phyloP scores from a whole-genome alignment of 2,329 filamentous ascomycete species.

The Hirsutella rhossiliensis region DNA sequence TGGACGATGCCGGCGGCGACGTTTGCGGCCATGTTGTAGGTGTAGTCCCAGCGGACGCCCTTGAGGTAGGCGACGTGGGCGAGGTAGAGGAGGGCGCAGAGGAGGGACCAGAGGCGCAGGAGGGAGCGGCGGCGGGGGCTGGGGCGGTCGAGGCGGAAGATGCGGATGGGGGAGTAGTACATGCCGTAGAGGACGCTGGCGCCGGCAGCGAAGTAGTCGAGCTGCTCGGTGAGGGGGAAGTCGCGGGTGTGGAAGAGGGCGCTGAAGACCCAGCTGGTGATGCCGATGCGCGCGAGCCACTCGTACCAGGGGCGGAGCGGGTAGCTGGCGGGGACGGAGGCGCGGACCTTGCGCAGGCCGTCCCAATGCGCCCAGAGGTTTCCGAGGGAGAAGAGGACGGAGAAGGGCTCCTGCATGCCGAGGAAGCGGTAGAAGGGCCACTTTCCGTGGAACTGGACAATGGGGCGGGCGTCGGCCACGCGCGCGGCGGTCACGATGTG shows the following conservation, averaged over 20 bases:
- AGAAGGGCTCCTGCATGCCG: slow-evolving; percentile 91
- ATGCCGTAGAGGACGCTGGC: slow-evolving; percentile 83
- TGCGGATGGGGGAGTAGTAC: slow-evolving; percentile 70
- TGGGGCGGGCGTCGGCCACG: slow-evolving; percentile 48
- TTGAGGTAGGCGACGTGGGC: slow-evolving; percentile 75
- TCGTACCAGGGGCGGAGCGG: slow-evolving; percentile 71
- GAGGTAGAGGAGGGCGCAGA: slow-evolving; percentile 61
- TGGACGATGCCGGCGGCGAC: slow-evolving; percentile 69
- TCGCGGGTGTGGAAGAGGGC: slow-evolving; percentile 89
- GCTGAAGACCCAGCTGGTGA: slow-evolving; percentile 77
- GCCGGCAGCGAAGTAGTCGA: slow-evolving; percentile 93
- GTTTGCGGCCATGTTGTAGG: slow-evolving; percentile 96
- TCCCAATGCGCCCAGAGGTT: slow-evolving; percentile 79
- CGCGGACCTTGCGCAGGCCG: slow-evolving; percentile 60
- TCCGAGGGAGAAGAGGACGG: slow-evolving; percentile 82
- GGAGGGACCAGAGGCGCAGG: slow-evolving; percentile 60
- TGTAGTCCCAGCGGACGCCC: slow-evolving; percentile 84
- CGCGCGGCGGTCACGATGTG: slow-evolving; percentile 74
- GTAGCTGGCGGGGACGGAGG: slow-evolving; percentile 60
- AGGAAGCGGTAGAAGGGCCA: slow-evolving; percentile 90
- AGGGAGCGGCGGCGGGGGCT: slow-evolving; percentile 31
- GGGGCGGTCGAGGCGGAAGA: slow-evolving; percentile 66
- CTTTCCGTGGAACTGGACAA: slow-evolving; percentile 96
- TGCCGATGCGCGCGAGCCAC: slow-evolving; percentile 66
- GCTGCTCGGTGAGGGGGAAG: slow-evolving; percentile 73